Base-by-base conservation (phyloP, 805 yeast genomes). In the Teunomyces aglyptinius region DNA sequence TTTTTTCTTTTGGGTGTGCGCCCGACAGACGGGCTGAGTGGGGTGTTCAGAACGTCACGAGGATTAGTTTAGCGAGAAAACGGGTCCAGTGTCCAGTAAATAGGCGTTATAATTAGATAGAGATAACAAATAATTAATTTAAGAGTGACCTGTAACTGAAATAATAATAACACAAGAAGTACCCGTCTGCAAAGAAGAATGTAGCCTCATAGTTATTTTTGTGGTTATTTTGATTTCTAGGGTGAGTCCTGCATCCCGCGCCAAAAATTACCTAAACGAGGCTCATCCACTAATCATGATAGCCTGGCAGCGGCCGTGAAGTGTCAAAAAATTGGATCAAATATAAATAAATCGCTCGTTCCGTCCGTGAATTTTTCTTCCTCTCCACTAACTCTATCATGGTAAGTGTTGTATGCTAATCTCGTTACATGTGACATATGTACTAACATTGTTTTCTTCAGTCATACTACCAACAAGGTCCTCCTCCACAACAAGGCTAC, bases 401-500 rank as follows among this genome's bases (percentile, higher is more conserved):
- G 42, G 42, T 39, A 39, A 27, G 13, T 39, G 26, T 24, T 7
- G 26, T 7, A 1, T 4, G 11, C 3, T 7, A 24, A 3, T 19
- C 8, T 24, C 8, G 8, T 24, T 24, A 10, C 6, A 6, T 20
- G 22, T 2, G 6, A 2, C 8, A 24, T 24, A 22, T 18, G 8
- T 43, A 45, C 46, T 39, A 41, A 48, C 48, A 10, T n/a, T 18
- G 6, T 19, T 19, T 19, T 19, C 20, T 33, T 35, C 41, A 49
- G 52, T 46, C 52, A 7, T 52, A 52, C 48, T 46, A 47, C 32
- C 57, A 52, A 44, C 61, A 54, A 44, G 55, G 58, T 39, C 54
- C 52, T n/a, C 57, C 59, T 36, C 39, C 39, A 36, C 39, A 22
- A 27, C 60, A 50, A 50, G 50, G 63, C 20, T 58, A 59, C 54